Conservation (phyloP, 495 filamentous ascomycete genomes). For the Penicillium goetzii region DNA sequence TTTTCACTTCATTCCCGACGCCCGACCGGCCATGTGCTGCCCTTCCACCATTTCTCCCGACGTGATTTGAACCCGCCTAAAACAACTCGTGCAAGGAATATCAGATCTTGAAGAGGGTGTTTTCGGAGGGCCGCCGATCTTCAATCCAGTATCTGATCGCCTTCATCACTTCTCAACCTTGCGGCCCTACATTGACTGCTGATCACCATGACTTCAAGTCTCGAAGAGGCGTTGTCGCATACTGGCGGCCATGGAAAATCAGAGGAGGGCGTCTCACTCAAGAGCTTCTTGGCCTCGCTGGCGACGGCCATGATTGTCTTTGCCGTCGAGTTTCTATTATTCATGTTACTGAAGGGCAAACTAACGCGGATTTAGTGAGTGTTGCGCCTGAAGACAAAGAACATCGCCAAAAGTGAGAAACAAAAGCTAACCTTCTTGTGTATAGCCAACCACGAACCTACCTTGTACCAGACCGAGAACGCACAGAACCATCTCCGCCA, state of each 20-base stretch:
- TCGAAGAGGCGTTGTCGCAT: constrained; percentile 44
- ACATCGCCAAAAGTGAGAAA: neutral
- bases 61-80: neutral
- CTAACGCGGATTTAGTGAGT: constrained; percentile 84
- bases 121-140: constrained; percentile 10
- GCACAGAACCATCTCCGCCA: constrained; percentile 70
- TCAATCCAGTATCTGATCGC: neutral
- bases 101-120: neutral
- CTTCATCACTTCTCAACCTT: neutral
- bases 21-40: constrained; percentile 1
- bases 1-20: constrained; percentile 5
- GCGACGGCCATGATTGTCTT: constrained; percentile 73
- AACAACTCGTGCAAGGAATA: constrained; percentile 5
- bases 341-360: constrained; percentile 76
- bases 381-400: neutral
- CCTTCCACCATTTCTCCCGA: neutral
- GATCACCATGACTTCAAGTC: constrained; percentile 35
- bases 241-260: constrained; percentile 48
- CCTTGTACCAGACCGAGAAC: constrained; percentile 85
- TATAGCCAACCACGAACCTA: constrained; percentile 83
- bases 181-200: constrained; percentile 10
- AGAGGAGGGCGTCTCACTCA: constrained; percentile 50
- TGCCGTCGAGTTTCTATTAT: constrained; percentile 73
- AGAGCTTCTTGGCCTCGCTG: constrained; percentile 76
- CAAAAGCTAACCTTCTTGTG: neutral